phyloP scores from a whole-genome alignment of 2,329 filamentous ascomycete genomes.

The Diaporthe sp. region DNA sequence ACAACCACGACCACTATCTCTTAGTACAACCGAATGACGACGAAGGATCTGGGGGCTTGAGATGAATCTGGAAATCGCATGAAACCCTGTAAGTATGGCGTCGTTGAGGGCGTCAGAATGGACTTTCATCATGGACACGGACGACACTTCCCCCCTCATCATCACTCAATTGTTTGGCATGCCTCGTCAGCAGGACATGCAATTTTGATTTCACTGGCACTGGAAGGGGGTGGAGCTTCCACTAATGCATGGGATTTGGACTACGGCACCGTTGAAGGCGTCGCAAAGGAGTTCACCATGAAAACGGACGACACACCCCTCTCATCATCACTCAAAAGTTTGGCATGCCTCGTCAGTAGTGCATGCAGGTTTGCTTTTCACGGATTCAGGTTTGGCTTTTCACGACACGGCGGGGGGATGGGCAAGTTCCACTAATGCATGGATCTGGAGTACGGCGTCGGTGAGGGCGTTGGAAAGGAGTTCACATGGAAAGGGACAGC shows the following conservation, averaged over 20 bases:
- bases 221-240: slow-evolving; percentile 23
- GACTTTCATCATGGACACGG: slow-evolving; percentile 3
- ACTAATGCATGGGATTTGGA: slow-evolving; percentile 28
- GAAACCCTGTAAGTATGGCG: neutral
- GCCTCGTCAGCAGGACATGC: neutral
- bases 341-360: neutral
- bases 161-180: slow-evolving; percentile 12
- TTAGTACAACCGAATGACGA: slow-evolving; percentile 1
- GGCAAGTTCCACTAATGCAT: neutral
- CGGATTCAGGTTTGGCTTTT: slow-evolving; percentile 4
- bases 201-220: neutral
- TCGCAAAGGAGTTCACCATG: slow-evolving; percentile 9
- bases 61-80: neutral
- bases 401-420: neutral
- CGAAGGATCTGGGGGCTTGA: neutral
- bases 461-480: slow-evolving; percentile 15
- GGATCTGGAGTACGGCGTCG: slow-evolving; percentile 6
- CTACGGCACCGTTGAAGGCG: slow-evolving; percentile 12
- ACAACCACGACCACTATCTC: slow-evolving; percentile 1
- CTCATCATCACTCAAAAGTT: neutral
- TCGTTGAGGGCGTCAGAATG: slow-evolving; percentile 3
- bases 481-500: neutral
- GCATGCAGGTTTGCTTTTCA: neutral
- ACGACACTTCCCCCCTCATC: neutral
- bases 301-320: slow-evolving; percentile 1